Evolutionary conservation across 2,329 filamentous ascomycete species (phyloP), one percentile per base, ranked within the genome.

Genomic region (Ascochyta fabae): DNA sequence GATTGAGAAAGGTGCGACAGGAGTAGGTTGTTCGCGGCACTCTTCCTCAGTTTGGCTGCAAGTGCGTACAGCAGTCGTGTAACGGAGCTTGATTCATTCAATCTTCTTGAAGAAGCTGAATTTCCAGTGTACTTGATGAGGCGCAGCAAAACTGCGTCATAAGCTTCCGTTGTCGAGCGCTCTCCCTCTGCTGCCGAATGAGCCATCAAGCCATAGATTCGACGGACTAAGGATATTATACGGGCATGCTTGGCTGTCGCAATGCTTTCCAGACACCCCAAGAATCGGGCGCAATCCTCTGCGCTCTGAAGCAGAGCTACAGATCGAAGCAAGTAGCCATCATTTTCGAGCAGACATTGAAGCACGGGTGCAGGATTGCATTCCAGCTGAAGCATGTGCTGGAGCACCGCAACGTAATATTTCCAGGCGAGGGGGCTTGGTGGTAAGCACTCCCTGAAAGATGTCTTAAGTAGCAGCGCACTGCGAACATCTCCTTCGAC

Each of bases 391-490:
- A 16, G 23, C 31, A 45, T 7, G 22, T 46, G 31, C 19, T 39
- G 26, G 26, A 55, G 41, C 22, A 42, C 42, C 19, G 46, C 47
- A 16, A 41, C 23, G 33, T 40, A 55, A 24, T 55, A 55, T 35
- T 45, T 45, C 46, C 53, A 55, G 7, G 42, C 19, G 7, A 33
- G 31, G 4, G 23, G 42, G 29, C 35, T 15, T 31, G 47, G 36
- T 26, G 53, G 53, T 24, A 47, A 9, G 31, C 26, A 8, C 33
- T 46, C 23, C 31, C 15, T n/a, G 24, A 55, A 55, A 12, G 24
- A 22, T 13, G 35, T 29, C 10, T 38, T 27, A 23, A 50, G 3
- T 6, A 24, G 35, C 9, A 10, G 12, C 15, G 13, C 24, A 36
- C 6, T 43, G 26, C 1, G n/a, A 26, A 24, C 19, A 13, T 22